phyloP scores from a whole-genome alignment of 176 grass and related monocot genomes.

The Melocanna baccifera region DNA sequence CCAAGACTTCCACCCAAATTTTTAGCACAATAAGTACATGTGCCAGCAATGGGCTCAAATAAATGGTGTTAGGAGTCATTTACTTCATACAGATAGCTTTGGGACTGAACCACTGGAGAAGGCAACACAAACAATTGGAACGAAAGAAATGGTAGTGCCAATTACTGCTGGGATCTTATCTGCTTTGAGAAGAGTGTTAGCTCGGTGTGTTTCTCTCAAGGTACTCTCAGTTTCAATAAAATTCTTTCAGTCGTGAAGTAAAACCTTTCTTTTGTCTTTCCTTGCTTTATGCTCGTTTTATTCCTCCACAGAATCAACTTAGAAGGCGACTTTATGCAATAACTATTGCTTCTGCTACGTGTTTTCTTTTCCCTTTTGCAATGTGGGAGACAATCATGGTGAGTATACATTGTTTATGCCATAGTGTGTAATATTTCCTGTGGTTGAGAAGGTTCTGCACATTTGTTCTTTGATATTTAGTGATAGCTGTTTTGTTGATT shows the following conservation, averaged over 20 bases:
- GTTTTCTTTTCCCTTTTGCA: constrained; percentile 97
- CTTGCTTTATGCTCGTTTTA: constrained; percentile 19
- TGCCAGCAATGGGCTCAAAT: background rate
- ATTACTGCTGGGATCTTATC: constrained; percentile 90
- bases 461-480: constrained; percentile 9
- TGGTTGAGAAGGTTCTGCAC: background rate
- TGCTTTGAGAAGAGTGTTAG: constrained; percentile 91
- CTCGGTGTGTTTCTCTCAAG: constrained; percentile 92
- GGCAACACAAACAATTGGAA: constrained; percentile 50
- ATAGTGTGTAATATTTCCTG: background rate
- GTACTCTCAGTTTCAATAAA: constrained; percentile 37
- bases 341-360: too few relatives aligned
- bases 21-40: background rate
- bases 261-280: background rate
- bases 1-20: background rate
- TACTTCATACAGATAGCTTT: constrained; percentile 82
- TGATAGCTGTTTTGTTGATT: constrained; percentile 42
- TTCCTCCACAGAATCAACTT: constrained; percentile 80
- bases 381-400: constrained; percentile 99
- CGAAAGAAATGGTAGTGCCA: constrained; percentile 83
- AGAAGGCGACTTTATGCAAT: constrained; percentile 95
- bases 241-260: background rate
- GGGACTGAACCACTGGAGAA: constrained; percentile 59
- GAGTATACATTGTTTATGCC: constrained; percentile 39
- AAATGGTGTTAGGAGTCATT: constrained; percentile 36